Percentiles rank a stretch among this genome's conserved stretches.
Evolutionary conservation across 2,329 filamentous ascomycete genomes (phyloP).

Genomic region (Talaromyces sp.): DNA sequence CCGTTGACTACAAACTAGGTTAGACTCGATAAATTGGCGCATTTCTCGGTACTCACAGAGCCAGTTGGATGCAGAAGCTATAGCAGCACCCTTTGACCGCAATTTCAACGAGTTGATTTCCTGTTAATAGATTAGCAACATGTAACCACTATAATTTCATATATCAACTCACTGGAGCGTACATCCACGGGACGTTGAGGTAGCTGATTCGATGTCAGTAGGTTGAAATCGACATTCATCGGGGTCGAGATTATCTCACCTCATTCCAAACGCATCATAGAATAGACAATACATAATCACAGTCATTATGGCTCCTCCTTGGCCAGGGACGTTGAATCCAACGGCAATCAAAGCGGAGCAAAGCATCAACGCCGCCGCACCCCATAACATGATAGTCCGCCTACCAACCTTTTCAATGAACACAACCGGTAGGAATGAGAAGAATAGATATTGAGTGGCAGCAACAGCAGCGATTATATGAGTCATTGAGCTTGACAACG

Average conservation of each 20-base stretch:
- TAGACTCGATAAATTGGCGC: too few relatives aligned
- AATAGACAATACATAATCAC: conserved; percentile 25
- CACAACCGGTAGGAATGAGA: conserved; percentile 40
- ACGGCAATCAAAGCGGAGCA: conserved; percentile 86
- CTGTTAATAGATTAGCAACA: conserved; percentile 17
- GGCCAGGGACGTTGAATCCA: conserved; percentile 13
- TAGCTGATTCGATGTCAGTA: conserved; percentile 88
- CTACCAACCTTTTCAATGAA: conserved; percentile 41
- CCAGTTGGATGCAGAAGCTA: conserved; percentile 49
- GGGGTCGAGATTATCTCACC: conserved; percentile 16
- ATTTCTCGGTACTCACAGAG: conserved; percentile 26
- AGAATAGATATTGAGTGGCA: neutral
- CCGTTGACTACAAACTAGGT: neutral
- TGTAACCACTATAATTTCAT: too few relatives aligned
- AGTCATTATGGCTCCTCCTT: neutral
- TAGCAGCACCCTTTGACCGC: conserved; percentile 47
- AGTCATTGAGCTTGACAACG: neutral
- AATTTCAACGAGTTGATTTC: conserved; percentile 50
- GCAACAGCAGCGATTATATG: neutral
- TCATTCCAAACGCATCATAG: conserved; percentile 56
- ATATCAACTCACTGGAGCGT: conserved; percentile 36
- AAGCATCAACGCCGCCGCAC: conserved; percentile 75
- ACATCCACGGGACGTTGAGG: conserved; percentile 91
- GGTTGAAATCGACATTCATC: conserved; percentile 68
- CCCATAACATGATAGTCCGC: conserved; percentile 42